Evolutionary conservation across 805 yeast species (phyloP), one percentile per base, ranked within the genome.

Genomic region (Barnettozyma populi): DNA sequence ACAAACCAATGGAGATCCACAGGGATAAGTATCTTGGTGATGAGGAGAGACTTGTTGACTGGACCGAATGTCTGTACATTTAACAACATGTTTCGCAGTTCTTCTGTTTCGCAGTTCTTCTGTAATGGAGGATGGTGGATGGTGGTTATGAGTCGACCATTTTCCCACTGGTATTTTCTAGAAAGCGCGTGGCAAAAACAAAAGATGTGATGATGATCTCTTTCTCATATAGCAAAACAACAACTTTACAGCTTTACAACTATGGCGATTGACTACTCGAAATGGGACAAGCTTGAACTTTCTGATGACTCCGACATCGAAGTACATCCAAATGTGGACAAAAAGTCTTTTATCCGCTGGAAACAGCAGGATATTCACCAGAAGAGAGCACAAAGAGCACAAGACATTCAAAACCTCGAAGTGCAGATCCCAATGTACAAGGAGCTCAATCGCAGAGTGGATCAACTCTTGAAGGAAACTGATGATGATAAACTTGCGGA

Each of bases 281-380:
- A 92, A 64, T 94, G 99, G 98, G 99, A 94, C 67, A 88, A 89
- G 64, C 79, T 94, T 50, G 99, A 94, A 65, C 71, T 94, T 36
- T 88, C 97, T 19, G 99, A 94, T 64, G 99, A 94, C 66, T 89
- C 97, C 8, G 99, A 94, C 60, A 73, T 94, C 43, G 99, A 94
- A 61, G 98, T 92, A 14, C 99, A 94, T 64, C 99, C 98, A 50
- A 94, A 94, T 62, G 99, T 94, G 29, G 99, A 94, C 66, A 94
- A 94, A 64, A 72, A 71, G 36, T 90, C 98, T 1, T 92, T 94
- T 56, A 88, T 94, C 58, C 79, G 82, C 50, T 92, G 98, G 99
- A 92, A 89, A 63, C 99, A 94, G 69, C 85, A 96, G 60, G 96
- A 90, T 57, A 94, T 94, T 54, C 99, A 94, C 64, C 97, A 92